These are phyloP conservation scores for Saccharomycopsis sp. DNA, from an alignment of 805 yeast species.

Conservation along the genomic window DNA sequence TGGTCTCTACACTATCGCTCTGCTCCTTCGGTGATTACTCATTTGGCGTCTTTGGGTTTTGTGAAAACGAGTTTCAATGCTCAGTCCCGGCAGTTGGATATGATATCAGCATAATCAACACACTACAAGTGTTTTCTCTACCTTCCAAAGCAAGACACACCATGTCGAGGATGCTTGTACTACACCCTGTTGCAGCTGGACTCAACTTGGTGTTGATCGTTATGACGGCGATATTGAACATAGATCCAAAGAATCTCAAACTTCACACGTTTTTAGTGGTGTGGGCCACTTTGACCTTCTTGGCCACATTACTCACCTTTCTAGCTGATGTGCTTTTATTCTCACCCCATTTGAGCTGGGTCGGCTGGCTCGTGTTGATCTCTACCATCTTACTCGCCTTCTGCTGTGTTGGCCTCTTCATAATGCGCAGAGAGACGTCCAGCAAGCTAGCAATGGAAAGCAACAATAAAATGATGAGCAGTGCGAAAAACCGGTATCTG, in stretches of 20 bases:
- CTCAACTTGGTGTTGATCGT: slow-evolving; percentile 39
- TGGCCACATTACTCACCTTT: slow-evolving; percentile 63
- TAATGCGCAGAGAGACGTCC: slow-evolving; percentile 45
- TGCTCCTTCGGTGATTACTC: slow-evolving; percentile 39
- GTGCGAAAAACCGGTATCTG: slow-evolving; percentile 2
- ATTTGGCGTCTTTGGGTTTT: slow-evolving; percentile 68
- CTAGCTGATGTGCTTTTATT: slow-evolving; percentile 74
- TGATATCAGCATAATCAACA: slow-evolving; percentile 26
- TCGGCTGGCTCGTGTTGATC: slow-evolving; percentile 75
- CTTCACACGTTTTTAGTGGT: slow-evolving; percentile 44
- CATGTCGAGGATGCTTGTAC: slow-evolving; percentile 51
- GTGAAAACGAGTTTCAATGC: slow-evolving; percentile 32
- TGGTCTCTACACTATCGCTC: slow-evolving; percentile 40
- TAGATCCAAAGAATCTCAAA: slow-evolving; percentile 25
- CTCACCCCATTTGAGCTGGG: slow-evolving; percentile 63
- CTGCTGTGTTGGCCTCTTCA: slow-evolving; percentile 55
- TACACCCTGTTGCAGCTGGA: slow-evolving; percentile 57
- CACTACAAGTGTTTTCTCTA: slow-evolving; percentile 34
- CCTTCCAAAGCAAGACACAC: slow-evolving; percentile 52
- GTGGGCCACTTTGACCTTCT: slow-evolving; percentile 56
- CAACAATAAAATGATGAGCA: slow-evolving; percentile 1
- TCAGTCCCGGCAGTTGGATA: slow-evolving; percentile 39
- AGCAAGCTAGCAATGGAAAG: slow-evolving; percentile 11
- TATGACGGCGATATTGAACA: slow-evolving; percentile 33
- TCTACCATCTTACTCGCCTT: slow-evolving; percentile 58